Percentiles rank a stretch among this genome's conserved stretches.
Conservation (phyloP, 1,139 yeast genomes). For the Yamadazyma sp. region DNA sequence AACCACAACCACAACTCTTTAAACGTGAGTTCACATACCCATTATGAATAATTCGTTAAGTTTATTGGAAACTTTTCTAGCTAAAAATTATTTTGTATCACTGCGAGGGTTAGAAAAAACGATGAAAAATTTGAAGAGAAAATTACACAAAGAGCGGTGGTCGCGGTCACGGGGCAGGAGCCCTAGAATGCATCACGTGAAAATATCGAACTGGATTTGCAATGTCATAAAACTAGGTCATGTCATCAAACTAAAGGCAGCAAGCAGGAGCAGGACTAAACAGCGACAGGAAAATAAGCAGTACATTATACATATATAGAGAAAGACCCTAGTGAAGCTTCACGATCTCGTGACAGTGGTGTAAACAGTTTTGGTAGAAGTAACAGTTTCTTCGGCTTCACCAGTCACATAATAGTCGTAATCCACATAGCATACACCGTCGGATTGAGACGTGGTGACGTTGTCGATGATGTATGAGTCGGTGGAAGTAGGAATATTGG, state of each 20-base stretch:
- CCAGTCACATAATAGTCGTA: slow-evolving; percentile 42
- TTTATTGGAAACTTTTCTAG: slow-evolving; percentile 12
- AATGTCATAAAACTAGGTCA: no score
- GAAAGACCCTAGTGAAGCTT: slow-evolving; percentile 10
- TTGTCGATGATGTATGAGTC: slow-evolving; percentile 41
- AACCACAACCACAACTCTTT: background rate
- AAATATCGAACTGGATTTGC: no score
- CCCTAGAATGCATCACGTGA: no score
- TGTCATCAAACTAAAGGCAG: no score
- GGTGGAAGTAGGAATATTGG: slow-evolving; percentile 34
- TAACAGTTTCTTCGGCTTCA: slow-evolving; percentile 29
- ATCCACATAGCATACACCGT: slow-evolving; percentile 40
- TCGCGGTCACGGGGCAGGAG: slow-evolving; percentile 16
- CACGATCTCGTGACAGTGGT: slow-evolving; percentile 33
- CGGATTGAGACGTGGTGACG: slow-evolving; percentile 33
- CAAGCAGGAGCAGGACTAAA: no score
- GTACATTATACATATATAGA: slow-evolving; percentile 5
- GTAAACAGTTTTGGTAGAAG: slow-evolving; percentile 40
- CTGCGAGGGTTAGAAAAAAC: slow-evolving; percentile 2
- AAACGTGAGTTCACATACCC: slow-evolving; percentile 26
- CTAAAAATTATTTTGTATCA: slow-evolving; percentile 7
- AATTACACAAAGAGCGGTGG: slow-evolving; percentile 7
- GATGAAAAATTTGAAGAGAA: slow-evolving; percentile 1
- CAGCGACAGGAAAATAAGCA: no score
- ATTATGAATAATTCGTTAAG: slow-evolving; percentile 28